Percentiles rank a stretch among this genome's conserved stretches.
Conservation (phyloP, 768 basidiomycete genomes). For the Leccinum subgranulosum region DNA sequence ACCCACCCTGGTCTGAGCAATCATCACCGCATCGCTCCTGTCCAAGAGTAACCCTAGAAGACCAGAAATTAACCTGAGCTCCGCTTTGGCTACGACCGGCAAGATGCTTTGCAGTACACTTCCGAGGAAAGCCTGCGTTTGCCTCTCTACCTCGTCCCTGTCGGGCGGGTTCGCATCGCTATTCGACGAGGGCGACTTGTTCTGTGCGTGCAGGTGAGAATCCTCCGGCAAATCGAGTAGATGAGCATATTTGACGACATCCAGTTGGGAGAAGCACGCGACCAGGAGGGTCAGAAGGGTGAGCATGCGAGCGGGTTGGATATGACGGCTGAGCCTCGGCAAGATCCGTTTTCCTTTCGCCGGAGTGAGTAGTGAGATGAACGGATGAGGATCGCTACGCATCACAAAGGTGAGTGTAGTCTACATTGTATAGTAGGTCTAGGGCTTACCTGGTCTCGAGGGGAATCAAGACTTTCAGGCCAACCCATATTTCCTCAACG, state of each 20-base stretch:
- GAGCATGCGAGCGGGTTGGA: constrained; percentile 74
- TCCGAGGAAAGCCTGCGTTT: constrained; percentile 85
- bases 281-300: constrained; percentile 88
- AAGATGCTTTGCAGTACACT: constrained; percentile 86
- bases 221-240: constrained; percentile 67
- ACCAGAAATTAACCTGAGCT: constrained; percentile 80
- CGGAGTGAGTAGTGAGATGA: constrained; percentile 85
- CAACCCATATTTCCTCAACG: constrained; percentile 75
- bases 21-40: constrained; percentile 65
- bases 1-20: constrained; percentile 80
- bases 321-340: constrained; percentile 82
- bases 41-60: constrained; percentile 81
- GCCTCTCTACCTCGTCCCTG: constrained; percentile 72
- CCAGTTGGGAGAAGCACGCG: constrained; percentile 91
- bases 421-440: not conserved
- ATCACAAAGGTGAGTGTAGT: not conserved
- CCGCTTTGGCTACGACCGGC: constrained; percentile 74
- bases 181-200: constrained; percentile 17
- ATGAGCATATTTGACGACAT: constrained; percentile 79
- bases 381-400: constrained; percentile 87
- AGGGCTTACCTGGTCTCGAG: constrained; percentile 80
- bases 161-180: constrained; percentile 32
- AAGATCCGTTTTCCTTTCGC: constrained; percentile 93
- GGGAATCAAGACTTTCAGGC: constrained; percentile 82
- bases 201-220: constrained; percentile 32